A percentile compares a stretch with the other conserved stretches of the same genome.
Conservation (phyloP, 1,284 basidiomycete species). For the Ustilago hordei region DNA sequence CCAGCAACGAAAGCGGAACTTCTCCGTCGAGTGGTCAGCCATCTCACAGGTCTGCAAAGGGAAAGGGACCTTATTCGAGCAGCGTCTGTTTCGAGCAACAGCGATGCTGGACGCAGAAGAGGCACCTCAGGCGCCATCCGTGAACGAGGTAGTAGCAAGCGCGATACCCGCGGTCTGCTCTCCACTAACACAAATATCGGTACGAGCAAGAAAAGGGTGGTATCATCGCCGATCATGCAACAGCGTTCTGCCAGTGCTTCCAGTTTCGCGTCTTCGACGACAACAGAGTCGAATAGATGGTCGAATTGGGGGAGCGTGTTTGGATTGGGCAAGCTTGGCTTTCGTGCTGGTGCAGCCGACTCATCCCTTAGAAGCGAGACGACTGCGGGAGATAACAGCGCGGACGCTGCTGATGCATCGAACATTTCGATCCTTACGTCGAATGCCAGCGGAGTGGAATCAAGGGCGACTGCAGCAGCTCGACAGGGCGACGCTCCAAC, state of each 20-base stretch:
- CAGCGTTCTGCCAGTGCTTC: constrained; percentile 37
- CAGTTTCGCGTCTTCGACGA: constrained; percentile 27
- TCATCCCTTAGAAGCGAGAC: constrained; percentile 13
- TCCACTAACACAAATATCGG: constrained; percentile 3
- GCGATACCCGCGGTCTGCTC: constrained; percentile 32
- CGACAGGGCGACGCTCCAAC: neutral
- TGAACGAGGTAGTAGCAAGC: constrained; percentile 27
- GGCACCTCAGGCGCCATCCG: constrained; percentile 43
- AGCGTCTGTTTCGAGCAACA: constrained; percentile 33
- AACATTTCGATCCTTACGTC: constrained; percentile 9
- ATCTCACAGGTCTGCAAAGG: constrained; percentile 48
- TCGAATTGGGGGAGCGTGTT: constrained; percentile 50
- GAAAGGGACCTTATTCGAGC: constrained; percentile 49
- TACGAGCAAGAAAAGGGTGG: constrained; percentile 31
- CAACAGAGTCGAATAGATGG: constrained; percentile 31
- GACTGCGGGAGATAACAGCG: neutral
- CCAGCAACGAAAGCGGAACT: constrained; percentile 31
- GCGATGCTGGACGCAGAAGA: constrained; percentile 23
- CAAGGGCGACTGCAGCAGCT: neutral
- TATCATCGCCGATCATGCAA: constrained; percentile 35
- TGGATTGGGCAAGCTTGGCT: constrained; percentile 35
- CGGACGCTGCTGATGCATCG: constrained; percentile 6
- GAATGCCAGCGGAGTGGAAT: constrained; percentile 2
- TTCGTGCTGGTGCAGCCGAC: constrained; percentile 19
- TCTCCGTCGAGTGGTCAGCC: constrained; percentile 37